Evolutionary conservation across 768 basidiomycete species (phyloP).

Genomic region (Kockovaella imperatae): DNA sequence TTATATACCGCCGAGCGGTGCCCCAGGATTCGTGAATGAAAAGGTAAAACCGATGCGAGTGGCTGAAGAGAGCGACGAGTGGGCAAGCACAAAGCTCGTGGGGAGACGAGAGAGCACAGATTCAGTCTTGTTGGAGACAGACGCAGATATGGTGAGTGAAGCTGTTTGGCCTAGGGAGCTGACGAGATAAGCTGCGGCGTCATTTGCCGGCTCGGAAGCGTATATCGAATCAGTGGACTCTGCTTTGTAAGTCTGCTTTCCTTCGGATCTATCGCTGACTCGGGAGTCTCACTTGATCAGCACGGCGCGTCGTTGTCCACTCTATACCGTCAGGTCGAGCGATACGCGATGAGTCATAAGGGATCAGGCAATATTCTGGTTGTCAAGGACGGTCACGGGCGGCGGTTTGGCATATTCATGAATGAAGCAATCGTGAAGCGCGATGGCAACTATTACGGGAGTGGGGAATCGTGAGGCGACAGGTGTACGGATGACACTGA

Average conservation of each 20-base stretch:
- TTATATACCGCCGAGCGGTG: constrained; percentile 34
- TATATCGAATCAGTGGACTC: constrained; percentile 32
- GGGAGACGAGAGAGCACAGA: constrained; percentile 29
- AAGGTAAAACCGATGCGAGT: too few species aligned
- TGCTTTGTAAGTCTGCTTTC: constrained; percentile 31
- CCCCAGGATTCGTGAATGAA: constrained; percentile 22
- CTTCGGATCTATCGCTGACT: background rate
- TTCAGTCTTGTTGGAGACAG: constrained; percentile 15
- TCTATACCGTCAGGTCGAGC: constrained; percentile 53
- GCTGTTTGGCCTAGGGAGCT: background rate
- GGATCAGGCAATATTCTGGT: constrained; percentile 51
- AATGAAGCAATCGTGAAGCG: constrained; percentile 61
- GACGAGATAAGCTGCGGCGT: constrained; percentile 17
- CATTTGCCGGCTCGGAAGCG: constrained; percentile 37
- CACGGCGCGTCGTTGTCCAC: constrained; percentile 89
- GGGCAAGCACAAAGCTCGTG: constrained; percentile 2
- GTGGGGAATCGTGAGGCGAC: constrained; percentile 66
- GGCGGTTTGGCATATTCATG: constrained; percentile 73
- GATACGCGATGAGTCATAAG: constrained; percentile 20
- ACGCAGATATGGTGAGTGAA: constrained; percentile 25
- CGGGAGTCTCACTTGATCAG: constrained; percentile 67
- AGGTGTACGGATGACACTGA: background rate
- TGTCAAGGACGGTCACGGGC: constrained; percentile 58
- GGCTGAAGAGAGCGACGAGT: background rate
- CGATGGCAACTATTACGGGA: constrained; percentile 70